Conservation (phyloP, 768 basidiomycete genomes). For the Xanthoconium purpureum region DNA sequence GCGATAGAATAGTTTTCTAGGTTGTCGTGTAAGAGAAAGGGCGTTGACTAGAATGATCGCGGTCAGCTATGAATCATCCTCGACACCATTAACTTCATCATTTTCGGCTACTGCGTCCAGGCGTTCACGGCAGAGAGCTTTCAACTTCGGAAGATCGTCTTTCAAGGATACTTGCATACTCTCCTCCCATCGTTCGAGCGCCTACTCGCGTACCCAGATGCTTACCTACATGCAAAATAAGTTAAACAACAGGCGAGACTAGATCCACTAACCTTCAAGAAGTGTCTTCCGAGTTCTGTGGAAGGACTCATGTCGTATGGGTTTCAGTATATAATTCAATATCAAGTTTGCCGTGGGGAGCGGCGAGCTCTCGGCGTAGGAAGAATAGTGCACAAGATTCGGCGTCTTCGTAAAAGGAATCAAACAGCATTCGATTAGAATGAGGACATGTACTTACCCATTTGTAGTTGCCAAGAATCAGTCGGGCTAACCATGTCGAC, state of each 20-base stretch:
- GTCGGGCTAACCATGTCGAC: conserved; percentile 79
- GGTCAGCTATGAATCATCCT: conserved; percentile 14
- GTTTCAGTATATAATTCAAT: conserved; percentile 81
- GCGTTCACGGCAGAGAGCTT: conserved; percentile 19
- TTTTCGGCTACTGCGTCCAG: conserved; percentile 10
- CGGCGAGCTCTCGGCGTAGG: conserved; percentile 76
- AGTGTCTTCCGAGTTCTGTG: conserved; percentile 81
- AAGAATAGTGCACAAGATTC: conserved; percentile 84
- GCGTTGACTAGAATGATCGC: neutral
- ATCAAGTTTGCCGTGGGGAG: conserved; percentile 81
- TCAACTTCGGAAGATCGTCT: conserved; percentile 46
- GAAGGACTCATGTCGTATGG: conserved; percentile 70
- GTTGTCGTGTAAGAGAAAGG: conserved; percentile 4
- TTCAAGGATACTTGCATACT: conserved; percentile 54
- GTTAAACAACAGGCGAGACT: neutral
- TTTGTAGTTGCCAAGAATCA: conserved; percentile 72
- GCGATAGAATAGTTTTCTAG: conserved; percentile 24
- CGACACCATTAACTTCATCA: conserved; percentile 7
- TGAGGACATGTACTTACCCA: conserved; percentile 64
- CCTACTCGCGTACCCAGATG: conserved; percentile 83
- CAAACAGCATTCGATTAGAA: neutral
- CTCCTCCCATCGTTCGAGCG: conserved; percentile 69
- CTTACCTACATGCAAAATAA: conserved; percentile 55
- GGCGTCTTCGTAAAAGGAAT: conserved; percentile 52
- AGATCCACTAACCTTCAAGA: conserved; percentile 61